phyloP scores from a whole-genome alignment of 202 grass and related monocot species.

The Schoenoplectus tabernaemontani region DNA sequence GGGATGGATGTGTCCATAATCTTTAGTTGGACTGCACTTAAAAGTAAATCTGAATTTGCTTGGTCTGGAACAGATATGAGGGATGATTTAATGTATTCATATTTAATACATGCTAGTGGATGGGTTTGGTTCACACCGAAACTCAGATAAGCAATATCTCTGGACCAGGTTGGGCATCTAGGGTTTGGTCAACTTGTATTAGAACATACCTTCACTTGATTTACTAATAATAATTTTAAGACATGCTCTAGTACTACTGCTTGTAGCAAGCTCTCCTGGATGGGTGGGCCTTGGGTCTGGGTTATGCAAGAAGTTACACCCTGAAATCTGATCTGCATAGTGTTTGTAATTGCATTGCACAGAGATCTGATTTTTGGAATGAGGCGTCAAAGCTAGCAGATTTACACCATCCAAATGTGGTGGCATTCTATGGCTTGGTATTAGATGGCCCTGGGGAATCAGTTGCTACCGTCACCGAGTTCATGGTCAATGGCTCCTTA shows the following conservation, averaged over 20 bases:
- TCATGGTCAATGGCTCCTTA: slow-evolving; percentile 98
- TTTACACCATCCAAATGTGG: slow-evolving; percentile 92
- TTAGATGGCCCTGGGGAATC: slow-evolving; percentile 89
- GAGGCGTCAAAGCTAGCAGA: slow-evolving; percentile 91
- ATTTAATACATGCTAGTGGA: background rate
- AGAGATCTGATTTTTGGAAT: slow-evolving; percentile 95
- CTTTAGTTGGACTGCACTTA: background rate
- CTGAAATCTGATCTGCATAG: background rate
- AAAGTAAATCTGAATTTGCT: background rate
- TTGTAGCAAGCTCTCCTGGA: background rate
- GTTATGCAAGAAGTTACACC: background rate
- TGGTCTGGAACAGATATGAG: background rate
- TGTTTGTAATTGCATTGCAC: slow-evolving; percentile 14
- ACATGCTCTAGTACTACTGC: background rate
- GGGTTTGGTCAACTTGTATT: background rate
- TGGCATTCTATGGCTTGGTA: slow-evolving; percentile 95
- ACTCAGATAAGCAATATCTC: background rate
- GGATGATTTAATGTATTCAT: background rate
- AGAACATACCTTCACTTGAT: background rate
- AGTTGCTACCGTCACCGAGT: slow-evolving; percentile 93
- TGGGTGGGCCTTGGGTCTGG: background rate
- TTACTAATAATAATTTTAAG: background rate
- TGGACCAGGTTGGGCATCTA: background rate
- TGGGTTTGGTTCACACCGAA: background rate
- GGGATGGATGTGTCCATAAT: background rate